These are phyloP conservation scores for Backusella mclennaniae DNA, from an alignment of 192 early-diverging fungal species.

Conservation along the genomic window DNA sequence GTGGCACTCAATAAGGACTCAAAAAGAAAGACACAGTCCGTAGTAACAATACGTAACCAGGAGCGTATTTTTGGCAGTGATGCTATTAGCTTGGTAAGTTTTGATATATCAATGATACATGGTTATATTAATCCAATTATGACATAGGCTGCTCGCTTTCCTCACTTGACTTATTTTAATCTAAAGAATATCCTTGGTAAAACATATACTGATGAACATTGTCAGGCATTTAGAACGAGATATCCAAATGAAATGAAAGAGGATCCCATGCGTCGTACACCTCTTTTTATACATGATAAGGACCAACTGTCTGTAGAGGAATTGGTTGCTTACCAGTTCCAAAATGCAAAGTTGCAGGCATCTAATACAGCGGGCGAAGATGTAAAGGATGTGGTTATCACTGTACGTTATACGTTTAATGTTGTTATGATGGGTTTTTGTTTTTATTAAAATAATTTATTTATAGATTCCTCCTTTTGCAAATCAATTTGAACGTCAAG, in stretches of 20 bases:
- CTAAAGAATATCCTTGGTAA: constrained; percentile 86
- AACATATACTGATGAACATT: constrained; percentile 65
- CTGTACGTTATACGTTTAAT: constrained; percentile 50
- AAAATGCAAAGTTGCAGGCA: constrained; percentile 84
- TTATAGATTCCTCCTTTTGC: constrained; percentile 84
- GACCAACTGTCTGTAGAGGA: constrained; percentile 76
- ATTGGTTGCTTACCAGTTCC: constrained; percentile 93
- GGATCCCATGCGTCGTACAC: constrained; percentile 65
- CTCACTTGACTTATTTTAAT: constrained; percentile 79
- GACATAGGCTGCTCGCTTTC: constrained; percentile 72
- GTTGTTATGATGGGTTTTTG: neutral
- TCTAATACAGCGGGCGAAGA: constrained; percentile 67
- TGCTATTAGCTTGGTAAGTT: constrained; percentile 69
- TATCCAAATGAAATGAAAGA: constrained; percentile 79
- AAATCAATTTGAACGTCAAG: constrained; percentile 86
- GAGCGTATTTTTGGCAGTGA: constrained; percentile 89
- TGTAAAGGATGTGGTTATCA: constrained; percentile 88
- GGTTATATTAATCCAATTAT: neutral
- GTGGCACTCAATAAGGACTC: constrained; percentile 95
- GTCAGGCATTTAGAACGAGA: constrained; percentile 68
- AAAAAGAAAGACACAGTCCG: constrained; percentile 89
- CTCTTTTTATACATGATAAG: constrained; percentile 64
- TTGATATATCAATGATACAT: neutral
- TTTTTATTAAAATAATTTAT: constrained; percentile 1
- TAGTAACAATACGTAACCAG: constrained; percentile 78